These are phyloP conservation scores for Leishmania gerbilli DNA, from an alignment of 208 protist species.

Conservation along the genomic window DNA sequence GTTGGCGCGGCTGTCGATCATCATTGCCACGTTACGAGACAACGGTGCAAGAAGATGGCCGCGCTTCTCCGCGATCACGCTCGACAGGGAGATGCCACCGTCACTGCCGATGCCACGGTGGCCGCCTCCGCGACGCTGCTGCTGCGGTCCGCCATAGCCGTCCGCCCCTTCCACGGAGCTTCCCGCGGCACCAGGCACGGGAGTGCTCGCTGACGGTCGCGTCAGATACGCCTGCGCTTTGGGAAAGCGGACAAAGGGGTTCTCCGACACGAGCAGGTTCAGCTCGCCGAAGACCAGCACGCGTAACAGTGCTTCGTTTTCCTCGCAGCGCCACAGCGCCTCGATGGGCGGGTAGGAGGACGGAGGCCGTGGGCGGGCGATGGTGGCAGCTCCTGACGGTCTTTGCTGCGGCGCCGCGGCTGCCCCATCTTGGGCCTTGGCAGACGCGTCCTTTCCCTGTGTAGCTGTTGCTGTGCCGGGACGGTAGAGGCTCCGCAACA, in stretches of 20 bases:
- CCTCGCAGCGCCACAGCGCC: constrained; percentile 72
- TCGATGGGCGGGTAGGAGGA: constrained; percentile 71
- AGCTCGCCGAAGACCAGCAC: constrained; percentile 88
- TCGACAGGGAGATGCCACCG: constrained; percentile 53
- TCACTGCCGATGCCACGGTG: constrained; percentile 26
- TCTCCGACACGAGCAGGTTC: constrained; percentile 82
- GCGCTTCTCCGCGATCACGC: constrained; percentile 70
- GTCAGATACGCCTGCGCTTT: constrained; percentile 70
- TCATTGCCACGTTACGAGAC: constrained; percentile 45
- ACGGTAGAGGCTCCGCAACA: constrained; percentile 30
- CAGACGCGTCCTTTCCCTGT: not conserved
- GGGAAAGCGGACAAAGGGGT: constrained; percentile 84
- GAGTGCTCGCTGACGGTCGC: constrained; percentile 42
- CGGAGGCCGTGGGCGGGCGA: constrained; percentile 34
- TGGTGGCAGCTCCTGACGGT: not conserved
- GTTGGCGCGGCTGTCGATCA: constrained; percentile 64
- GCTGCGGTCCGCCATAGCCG: constrained; percentile 2
- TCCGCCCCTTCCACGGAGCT: constrained; percentile 11
- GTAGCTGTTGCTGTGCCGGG: not conserved
- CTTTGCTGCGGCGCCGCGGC: not conserved
- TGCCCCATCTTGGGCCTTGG: not conserved
- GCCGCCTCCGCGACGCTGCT: constrained; percentile 16
- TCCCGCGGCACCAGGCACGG: constrained; percentile 11
- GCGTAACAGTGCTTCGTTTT: constrained; percentile 76
- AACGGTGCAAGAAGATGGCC: constrained; percentile 64